Base-by-base conservation (phyloP, 257 asterid genomes). In the Solanum neorickii region DNA sequence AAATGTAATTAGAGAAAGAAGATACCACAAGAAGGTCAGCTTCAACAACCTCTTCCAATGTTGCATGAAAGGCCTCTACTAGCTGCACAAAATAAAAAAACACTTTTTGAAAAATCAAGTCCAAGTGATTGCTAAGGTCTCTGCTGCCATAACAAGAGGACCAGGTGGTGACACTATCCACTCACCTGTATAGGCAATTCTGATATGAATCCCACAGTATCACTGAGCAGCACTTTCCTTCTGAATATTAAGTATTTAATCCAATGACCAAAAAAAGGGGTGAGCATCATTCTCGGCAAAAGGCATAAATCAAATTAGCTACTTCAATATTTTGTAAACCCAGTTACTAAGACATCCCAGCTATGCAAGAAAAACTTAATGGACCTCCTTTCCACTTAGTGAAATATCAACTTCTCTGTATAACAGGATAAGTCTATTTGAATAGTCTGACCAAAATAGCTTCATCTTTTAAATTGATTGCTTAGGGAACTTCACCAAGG, bases 11-110 rank as follows among this genome's bases (percentile, higher is more conserved):
- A 29, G 46, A 31, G 46, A 82, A 49, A 49, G 85, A 82, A 82
- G 95, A 89, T 95, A 97, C 99, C 99, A 97, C 97, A 21, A 97
- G 98, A 87, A 97, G 96, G 89, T 97, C 99, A 44, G 99, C 99
- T 90, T 97, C 98, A 87, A 93, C 95, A 83, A 97, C 99, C 94
- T 96, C 99, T 92, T 97, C 99, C 92, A 97, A 88, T 65, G 99
- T 97, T 78, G 99, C 99, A 70, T 93, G 97, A 91, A 97, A 97
- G 83, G 99, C 99, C 92, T 96, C 99, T 88, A 97, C 99, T 60
- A 97, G 93, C 99, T 97, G 93, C 94, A 90, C 84, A 88, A 86
- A 20, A 41, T 37, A 46, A 27, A 18, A 47, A 33, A 7, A 20
- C 44, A 60, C 73, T 16, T 21, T 20, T 21, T 20, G 8, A 11